Conservation (phyloP, 176 grass and related monocot genomes). For the Cenchrus americanus region DNA sequence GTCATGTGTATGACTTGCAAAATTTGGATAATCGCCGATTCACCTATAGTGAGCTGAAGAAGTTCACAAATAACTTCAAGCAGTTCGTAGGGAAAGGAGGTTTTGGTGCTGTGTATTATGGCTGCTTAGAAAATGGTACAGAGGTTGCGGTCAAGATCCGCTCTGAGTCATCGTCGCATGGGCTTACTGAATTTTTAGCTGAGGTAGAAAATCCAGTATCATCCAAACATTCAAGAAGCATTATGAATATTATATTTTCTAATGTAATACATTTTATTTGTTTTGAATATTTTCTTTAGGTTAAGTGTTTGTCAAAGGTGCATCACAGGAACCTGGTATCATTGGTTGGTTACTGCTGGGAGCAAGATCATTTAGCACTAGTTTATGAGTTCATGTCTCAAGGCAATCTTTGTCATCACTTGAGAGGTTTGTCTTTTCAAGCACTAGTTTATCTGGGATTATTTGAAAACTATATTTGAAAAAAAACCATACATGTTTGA, state of each 20-base stretch:
- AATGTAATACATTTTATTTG: neutral
- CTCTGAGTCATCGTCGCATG: neutral
- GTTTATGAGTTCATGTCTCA: neutral
- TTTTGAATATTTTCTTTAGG: neutral
- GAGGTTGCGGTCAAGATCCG: slow-evolving; percentile 41
- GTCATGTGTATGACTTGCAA: neutral
- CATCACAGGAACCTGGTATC: slow-evolving; percentile 33
- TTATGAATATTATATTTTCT: neutral
- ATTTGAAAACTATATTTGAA: too few relatives aligned
- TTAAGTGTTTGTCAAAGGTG: slow-evolving; percentile 13
- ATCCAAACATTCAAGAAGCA: too few relatives aligned
- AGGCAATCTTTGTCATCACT: neutral
- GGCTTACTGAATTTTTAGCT: slow-evolving; percentile 31
- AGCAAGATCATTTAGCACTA: slow-evolving; percentile 20
- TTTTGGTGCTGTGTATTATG: slow-evolving; percentile 44
- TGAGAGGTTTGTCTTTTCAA: slow-evolving; percentile 6
- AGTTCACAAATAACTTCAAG: slow-evolving; percentile 39
- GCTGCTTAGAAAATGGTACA: slow-evolving; percentile 22
- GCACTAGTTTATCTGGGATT: too few relatives aligned
- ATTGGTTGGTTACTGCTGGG: neutral
- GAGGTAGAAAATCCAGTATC: slow-evolving; percentile 27
- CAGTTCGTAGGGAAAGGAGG: slow-evolving; percentile 37
- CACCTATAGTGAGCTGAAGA: neutral
- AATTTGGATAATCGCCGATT: slow-evolving; percentile 23
- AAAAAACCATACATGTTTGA: too few relatives aligned